A percentile compares a stretch with the other conserved stretches of the same genome.
These are phyloP conservation scores for Exophiala viscosa DNA, from an alignment of 2,329 filamentous ascomycete species.

Conservation along the genomic window DNA sequence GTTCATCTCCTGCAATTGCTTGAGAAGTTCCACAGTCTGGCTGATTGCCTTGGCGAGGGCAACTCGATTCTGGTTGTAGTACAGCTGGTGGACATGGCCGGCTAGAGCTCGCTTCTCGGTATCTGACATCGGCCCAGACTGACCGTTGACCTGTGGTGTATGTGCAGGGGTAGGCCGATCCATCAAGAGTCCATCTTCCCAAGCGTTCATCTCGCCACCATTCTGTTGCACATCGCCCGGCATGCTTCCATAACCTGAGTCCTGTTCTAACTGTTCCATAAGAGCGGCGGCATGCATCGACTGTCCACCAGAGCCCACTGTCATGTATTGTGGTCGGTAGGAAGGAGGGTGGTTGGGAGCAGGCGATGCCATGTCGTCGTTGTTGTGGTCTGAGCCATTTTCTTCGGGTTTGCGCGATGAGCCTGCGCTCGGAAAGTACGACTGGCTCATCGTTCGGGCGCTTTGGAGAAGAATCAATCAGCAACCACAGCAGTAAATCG, in stretches of 20 bases:
- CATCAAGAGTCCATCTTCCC: constrained; percentile 55
- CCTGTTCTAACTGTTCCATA: constrained; percentile 75
- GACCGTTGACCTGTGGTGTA: constrained; percentile 49
- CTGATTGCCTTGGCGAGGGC: constrained; percentile 84
- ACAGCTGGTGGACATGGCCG: constrained; percentile 81
- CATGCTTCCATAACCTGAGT: constrained; percentile 89
- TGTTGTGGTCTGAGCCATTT: constrained; percentile 4
- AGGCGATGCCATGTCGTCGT: constrained; percentile 15
- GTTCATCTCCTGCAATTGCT: constrained; percentile 83
- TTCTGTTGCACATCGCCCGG: constrained; percentile 57
- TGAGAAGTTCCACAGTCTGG: constrained; percentile 77
- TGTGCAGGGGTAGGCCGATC: constrained; percentile 57
- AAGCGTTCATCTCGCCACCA: constrained; percentile 43
- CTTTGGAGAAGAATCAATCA: not conserved
- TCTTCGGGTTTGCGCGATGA: constrained; percentile 10
- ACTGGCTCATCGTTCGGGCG: constrained; percentile 18
- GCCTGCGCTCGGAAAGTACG: constrained; percentile 9
- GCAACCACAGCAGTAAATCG: not conserved
- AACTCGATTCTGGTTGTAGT: constrained; percentile 76
- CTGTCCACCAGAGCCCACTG: constrained; percentile 75
- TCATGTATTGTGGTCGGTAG: constrained; percentile 68
- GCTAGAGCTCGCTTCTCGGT: constrained; percentile 66
- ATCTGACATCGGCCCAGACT: constrained; percentile 51
- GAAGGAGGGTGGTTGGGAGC: constrained; percentile 10
- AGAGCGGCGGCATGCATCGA: constrained; percentile 78